A percentile compares a stretch with the other conserved stretches of the same genome.
phyloP scores from a whole-genome alignment of 768 basidiomycete genomes.

The Trametes punicea region DNA sequence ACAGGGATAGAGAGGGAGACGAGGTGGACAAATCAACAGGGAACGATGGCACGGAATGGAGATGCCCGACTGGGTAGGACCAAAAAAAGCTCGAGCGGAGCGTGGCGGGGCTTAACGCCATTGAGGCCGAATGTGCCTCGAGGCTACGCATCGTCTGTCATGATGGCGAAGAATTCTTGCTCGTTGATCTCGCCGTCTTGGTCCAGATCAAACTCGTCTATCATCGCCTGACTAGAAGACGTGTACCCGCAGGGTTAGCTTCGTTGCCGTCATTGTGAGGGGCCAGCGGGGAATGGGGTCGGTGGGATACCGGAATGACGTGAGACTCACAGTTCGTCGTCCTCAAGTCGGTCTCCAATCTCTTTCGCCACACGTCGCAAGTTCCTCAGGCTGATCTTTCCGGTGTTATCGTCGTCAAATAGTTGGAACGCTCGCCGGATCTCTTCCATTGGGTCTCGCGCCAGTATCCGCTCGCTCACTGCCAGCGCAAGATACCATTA shows the following conservation, averaged over 20 bases:
- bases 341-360: constrained; percentile 91
- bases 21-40: background rate
- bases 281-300: background rate
- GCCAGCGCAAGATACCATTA: background rate
- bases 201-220: constrained; percentile 99
- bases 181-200: constrained; percentile 97
- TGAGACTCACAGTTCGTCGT: constrained; percentile 87
- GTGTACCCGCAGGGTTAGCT: background rate
- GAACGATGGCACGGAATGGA: background rate
- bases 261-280: background rate
- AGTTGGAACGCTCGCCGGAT: constrained; percentile 94
- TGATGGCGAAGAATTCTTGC: constrained; percentile 94
- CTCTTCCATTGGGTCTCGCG: constrained; percentile 95
- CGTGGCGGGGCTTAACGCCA: constrained; percentile 13
- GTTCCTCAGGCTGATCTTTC: constrained; percentile 90
- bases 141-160: constrained; percentile 83
- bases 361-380: constrained; percentile 93
- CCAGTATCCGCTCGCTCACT: constrained; percentile 95
- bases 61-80: background rate
- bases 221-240: constrained; percentile 92
- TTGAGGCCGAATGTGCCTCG: background rate
- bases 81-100: constrained; percentile 6
- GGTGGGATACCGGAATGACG: background rate
- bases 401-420: constrained; percentile 95
- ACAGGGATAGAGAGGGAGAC: background rate